These are phyloP conservation scores for Aspergillus neoniger DNA, from an alignment of 2,329 filamentous ascomycete genomes.

Conservation along the genomic window DNA sequence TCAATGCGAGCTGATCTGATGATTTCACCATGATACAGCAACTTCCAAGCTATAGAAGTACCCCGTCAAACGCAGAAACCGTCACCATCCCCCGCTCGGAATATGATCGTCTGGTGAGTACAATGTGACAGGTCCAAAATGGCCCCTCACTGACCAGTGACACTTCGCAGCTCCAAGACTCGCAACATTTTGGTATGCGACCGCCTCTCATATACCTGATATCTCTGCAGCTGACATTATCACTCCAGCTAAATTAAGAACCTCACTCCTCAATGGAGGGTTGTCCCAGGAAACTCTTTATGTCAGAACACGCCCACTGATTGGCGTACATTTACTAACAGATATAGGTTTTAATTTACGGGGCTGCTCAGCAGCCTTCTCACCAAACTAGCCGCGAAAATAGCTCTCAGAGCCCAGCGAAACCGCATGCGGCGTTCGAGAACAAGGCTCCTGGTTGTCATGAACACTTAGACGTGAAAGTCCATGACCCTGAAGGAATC, in stretches of 20 bases:
- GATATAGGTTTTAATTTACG: constrained; percentile 25
- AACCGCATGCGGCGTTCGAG: background rate
- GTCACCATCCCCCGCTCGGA: constrained; percentile 63
- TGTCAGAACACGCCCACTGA: constrained; percentile 32
- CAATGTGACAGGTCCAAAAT: background rate
- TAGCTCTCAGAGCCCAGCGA: background rate
- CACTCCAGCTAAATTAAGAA: constrained; percentile 49
- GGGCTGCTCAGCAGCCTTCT: background rate
- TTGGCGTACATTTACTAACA: constrained; percentile 17
- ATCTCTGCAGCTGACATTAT: constrained; percentile 6
- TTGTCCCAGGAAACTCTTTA: constrained; percentile 53
- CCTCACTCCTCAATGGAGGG: constrained; percentile 54
- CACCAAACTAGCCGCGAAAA: background rate
- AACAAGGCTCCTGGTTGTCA: background rate
- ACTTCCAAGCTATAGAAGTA: constrained; percentile 27
- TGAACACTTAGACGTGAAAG: background rate
- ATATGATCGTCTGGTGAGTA: constrained; percentile 60
- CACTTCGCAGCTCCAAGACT: constrained; percentile 19
- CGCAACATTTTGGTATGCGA: constrained; percentile 20
- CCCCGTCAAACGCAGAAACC: constrained; percentile 39
- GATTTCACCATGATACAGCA: constrained; percentile 21
- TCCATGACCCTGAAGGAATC: background rate
- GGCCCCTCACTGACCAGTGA: background rate
- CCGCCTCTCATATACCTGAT: background rate
- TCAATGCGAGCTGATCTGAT: background rate